Evolutionary conservation across 331 rosid species (phyloP).

Genomic region (Cucumis variabilis): DNA sequence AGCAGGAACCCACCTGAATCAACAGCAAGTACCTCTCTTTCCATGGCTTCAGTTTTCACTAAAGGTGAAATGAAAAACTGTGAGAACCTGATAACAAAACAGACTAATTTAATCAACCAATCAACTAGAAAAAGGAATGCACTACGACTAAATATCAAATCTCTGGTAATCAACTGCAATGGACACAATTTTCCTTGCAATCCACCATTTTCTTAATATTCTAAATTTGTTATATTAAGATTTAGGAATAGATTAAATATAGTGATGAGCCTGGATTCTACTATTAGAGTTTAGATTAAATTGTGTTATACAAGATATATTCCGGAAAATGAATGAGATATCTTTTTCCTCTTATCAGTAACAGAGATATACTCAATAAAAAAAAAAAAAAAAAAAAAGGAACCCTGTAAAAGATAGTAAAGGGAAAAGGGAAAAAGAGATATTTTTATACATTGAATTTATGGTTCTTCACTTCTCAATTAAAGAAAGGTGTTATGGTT

Average conservation of each 20-base stretch:
- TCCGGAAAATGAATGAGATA: not conserved
- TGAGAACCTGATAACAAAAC: constrained; percentile 72
- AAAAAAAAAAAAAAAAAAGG: not conserved
- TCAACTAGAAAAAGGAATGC: constrained; percentile 18
- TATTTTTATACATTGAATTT: not conserved
- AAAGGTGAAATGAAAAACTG: constrained; percentile 96
- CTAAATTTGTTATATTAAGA: not conserved
- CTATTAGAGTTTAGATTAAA: not conserved
- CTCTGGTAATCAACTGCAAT: not conserved
- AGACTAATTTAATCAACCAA: constrained; percentile 15
- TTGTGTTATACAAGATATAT: not conserved
- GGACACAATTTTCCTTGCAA: not conserved
- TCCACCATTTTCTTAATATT: not conserved
- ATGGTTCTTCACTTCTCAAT: not conserved
- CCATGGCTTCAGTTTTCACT: constrained; percentile 93
- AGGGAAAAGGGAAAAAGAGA: not conserved
- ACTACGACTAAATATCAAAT: constrained; percentile 19
- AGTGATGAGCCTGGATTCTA: not conserved
- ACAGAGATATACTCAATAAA: not conserved
- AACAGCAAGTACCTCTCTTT: constrained; percentile 93
- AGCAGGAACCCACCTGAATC: constrained; percentile 78
- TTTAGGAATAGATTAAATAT: not conserved
- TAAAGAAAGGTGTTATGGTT: not conserved
- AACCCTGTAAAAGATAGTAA: not conserved
- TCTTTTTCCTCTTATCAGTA: not conserved